A percentile compares a stretch with the other conserved stretches of the same genome.
phyloP scores from a whole-genome alignment of 2,329 filamentous ascomycete species.

The Rhynchosporium graminicola region DNA sequence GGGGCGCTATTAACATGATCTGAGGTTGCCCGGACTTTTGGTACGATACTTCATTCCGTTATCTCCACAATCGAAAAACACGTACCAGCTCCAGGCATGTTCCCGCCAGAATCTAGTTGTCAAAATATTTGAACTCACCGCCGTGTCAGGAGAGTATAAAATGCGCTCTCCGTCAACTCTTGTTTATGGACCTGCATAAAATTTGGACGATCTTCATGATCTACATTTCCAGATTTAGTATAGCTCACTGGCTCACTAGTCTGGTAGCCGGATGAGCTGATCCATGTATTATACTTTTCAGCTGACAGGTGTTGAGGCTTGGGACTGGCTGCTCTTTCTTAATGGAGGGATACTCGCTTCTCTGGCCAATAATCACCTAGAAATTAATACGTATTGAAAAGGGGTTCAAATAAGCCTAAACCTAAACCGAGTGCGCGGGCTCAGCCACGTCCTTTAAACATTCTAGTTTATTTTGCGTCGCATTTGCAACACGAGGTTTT shows the following conservation, averaged over 20 bases:
- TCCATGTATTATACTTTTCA: neutral
- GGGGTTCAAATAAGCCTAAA: neutral
- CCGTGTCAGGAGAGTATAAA: too few relatives aligned
- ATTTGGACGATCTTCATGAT: neutral
- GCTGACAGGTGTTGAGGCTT: constrained; percentile 5
- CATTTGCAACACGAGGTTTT: neutral
- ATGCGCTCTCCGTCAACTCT: too few relatives aligned
- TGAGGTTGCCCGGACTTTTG: too few relatives aligned
- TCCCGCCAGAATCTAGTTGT: too few relatives aligned
- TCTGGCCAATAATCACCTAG: neutral
- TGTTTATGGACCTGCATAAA: too few relatives aligned
- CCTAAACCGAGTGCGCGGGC: constrained; percentile 1
- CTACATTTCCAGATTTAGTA: neutral
- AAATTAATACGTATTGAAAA: neutral
- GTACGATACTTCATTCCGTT: too few relatives aligned
- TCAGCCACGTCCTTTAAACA: neutral
- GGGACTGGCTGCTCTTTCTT: neutral
- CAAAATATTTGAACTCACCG: too few relatives aligned
- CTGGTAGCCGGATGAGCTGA: neutral
- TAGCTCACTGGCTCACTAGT: neutral
- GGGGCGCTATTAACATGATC: too few relatives aligned
- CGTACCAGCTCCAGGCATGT: too few relatives aligned
- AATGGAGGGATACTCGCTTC: neutral
- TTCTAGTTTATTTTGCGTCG: neutral
- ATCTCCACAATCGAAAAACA: too few relatives aligned